Conservation (phyloP, 345 rosid species). For the Moricandia arvensis region DNA sequence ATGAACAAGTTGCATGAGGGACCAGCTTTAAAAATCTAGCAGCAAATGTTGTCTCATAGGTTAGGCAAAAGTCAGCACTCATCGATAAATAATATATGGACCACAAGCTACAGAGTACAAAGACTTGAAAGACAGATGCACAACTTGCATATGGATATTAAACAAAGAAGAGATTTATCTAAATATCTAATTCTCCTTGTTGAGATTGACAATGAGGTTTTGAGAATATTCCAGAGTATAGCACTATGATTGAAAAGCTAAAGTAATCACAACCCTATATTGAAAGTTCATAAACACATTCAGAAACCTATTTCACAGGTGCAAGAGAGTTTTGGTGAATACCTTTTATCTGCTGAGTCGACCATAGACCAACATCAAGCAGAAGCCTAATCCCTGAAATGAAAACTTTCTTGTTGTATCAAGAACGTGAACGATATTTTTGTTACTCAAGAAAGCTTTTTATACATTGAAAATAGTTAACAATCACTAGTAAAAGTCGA, state of each 20-base stretch:
- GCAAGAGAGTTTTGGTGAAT: not conserved
- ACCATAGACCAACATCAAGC: conserved; percentile 70
- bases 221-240: conserved; percentile 15
- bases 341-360: conserved; percentile 46
- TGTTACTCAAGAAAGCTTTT: conserved; percentile 22
- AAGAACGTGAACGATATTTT: not conserved
- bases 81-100: conserved; percentile 10
- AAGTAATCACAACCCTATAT: not conserved
- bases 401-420: not conserved
- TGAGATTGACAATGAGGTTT: conserved; percentile 8
- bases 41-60: conserved; percentile 29
- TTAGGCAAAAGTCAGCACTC: conserved; percentile 21
- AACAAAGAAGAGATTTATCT: conserved; percentile 12
- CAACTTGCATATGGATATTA: conserved; percentile 25
- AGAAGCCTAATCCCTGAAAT: conserved; percentile 65
- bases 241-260: conserved; percentile 10
- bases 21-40: conserved; percentile 6
- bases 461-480: conserved; percentile 29
- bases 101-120: conserved; percentile 21
- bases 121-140: conserved; percentile 22
- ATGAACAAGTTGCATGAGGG: conserved; percentile 31
- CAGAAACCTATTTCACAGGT: not conserved
- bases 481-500: not conserved
- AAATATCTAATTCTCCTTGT: conserved; percentile 16
- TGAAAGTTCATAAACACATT: not conserved